phyloP scores from a whole-genome alignment of 192 early-diverging fungal genomes.

The Martensiomyces pterosporus region DNA sequence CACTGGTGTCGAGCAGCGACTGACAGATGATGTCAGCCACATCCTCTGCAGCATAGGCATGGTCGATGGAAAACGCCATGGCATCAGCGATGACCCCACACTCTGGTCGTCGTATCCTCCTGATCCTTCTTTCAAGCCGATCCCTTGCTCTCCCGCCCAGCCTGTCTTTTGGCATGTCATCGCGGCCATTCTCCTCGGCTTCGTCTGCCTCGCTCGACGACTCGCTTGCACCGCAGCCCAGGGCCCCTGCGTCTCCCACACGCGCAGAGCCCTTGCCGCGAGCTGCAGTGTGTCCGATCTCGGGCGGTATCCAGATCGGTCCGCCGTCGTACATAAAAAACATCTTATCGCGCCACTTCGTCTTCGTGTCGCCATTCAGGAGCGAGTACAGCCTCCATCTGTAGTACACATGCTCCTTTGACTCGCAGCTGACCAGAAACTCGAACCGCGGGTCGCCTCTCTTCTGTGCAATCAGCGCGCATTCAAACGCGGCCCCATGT shows the following conservation, averaged over 20 bases:
- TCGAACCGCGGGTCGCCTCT: constrained; percentile 58
- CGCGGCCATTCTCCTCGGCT: constrained; percentile 13
- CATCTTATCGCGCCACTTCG: constrained; percentile 67
- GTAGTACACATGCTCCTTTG: constrained; percentile 80
- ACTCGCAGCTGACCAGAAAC: constrained; percentile 73
- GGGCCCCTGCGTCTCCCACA: constrained; percentile 5
- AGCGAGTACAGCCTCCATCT: constrained; percentile 89
- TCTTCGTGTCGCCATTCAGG: constrained; percentile 73
- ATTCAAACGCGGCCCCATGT: constrained; percentile 75
- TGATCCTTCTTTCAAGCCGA: constrained; percentile 25
- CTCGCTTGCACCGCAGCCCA: constrained; percentile 8
- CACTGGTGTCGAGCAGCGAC: constrained; percentile 55
- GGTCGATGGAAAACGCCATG: constrained; percentile 82
- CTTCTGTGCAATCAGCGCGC: constrained; percentile 61
- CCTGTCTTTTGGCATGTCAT: constrained; percentile 4
- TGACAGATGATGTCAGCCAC: constrained; percentile 64
- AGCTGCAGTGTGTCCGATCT: no score
- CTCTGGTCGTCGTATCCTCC: constrained; percentile 6
- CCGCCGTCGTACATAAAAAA: constrained; percentile 87
- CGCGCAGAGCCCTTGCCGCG: no score
- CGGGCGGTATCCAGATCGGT: constrained; percentile 82
- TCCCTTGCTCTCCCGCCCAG: constrained; percentile 24
- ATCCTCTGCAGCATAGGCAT: constrained; percentile 76
- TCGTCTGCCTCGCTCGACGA: constrained; percentile 48
- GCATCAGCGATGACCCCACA: constrained; percentile 63